These are phyloP conservation scores for Spathaspora girioi DNA, from an alignment of 805 yeast species.

Conservation along the genomic window DNA sequence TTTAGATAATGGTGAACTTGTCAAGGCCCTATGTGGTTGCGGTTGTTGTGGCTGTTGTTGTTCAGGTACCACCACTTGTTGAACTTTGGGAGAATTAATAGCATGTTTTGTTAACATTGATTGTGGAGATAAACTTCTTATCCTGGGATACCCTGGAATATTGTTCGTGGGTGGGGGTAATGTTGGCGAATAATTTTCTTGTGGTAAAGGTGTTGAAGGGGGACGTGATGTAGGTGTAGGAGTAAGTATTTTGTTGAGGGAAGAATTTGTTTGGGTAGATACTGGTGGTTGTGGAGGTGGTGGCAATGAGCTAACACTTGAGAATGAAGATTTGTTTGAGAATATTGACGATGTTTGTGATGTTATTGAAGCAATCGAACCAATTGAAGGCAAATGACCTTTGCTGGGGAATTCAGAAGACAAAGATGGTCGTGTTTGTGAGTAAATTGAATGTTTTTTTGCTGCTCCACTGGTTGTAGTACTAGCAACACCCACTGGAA, in stretches of 20 bases:
- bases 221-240: not conserved
- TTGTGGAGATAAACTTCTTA: conserved; percentile 10
- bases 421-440: conserved; percentile 1
- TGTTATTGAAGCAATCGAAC: conserved; percentile 25
- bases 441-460: not conserved
- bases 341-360: conserved; percentile 28
- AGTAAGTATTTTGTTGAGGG: not conserved
- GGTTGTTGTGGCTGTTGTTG: not conserved
- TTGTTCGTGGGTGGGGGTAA: not conserved
- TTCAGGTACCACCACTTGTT: not conserved
- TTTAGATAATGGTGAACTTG: conserved; percentile 15
- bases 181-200: not conserved
- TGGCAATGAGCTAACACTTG: conserved; percentile 25
- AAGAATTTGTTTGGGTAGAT: not conserved
- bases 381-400: conserved; percentile 6
- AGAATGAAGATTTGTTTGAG: conserved; percentile 32
- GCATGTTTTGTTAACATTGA: conserved; percentile 2
- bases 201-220: not conserved
- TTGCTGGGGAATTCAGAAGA: not conserved
- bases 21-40: conserved; percentile 11
- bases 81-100: not conserved
- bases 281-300: conserved; percentile 17
- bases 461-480: too few species aligned
- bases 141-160: not conserved
- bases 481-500: not conserved